These are phyloP conservation scores for Vairimorpha ceranae DNA, from an alignment of 371 early-diverging fungal species.

Conservation along the genomic window DNA sequence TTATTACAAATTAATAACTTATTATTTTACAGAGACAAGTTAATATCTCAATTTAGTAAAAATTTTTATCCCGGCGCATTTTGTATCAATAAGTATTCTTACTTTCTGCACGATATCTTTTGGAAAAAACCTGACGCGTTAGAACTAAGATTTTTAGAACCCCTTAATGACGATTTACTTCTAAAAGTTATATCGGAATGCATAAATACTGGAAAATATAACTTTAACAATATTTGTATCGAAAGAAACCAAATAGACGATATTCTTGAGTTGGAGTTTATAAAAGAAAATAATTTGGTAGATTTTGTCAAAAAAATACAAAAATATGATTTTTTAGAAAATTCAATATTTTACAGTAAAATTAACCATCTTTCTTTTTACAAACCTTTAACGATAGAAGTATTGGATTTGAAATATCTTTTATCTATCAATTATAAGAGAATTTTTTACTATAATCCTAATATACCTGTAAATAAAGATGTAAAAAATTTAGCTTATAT, in stretches of 20 bases:
- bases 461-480: not conserved
- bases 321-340: not conserved
- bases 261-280: not conserved
- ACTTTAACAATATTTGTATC: not conserved
- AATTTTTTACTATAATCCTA: constrained; percentile 12
- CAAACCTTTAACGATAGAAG: not conserved
- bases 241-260: not conserved
- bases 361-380: not conserved
- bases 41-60: not conserved
- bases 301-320: not conserved
- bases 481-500: constrained; percentile 19
- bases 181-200: not conserved
- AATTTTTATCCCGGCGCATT: not conserved
- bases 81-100: not conserved
- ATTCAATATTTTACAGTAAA: not conserved
- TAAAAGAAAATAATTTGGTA: not conserved
- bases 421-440: not conserved
- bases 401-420: not conserved
- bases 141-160: not conserved
- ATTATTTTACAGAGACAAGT: not conserved
- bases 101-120: not conserved
- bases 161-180: not conserved
- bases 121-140: constrained; percentile 1
- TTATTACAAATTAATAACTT: constrained; percentile 9
- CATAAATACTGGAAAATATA: not conserved